These are phyloP conservation scores for Houttuynia cordata DNA, from an alignment of 164 flowering plant species.

Conservation along the genomic window DNA sequence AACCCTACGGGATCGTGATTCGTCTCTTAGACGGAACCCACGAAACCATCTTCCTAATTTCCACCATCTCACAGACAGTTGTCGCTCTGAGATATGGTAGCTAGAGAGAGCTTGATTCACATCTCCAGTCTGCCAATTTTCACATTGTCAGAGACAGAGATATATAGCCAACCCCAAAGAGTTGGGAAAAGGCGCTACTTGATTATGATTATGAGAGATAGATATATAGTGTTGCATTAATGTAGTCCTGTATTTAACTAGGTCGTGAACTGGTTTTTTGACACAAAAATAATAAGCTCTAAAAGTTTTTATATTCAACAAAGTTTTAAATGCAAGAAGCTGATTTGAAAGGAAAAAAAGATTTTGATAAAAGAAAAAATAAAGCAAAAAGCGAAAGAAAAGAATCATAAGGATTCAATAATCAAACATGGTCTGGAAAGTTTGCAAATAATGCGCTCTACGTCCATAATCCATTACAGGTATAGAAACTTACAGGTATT, in stretches of 20 bases:
- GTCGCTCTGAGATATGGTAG: slow-evolving; percentile 45
- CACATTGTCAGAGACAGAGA: neutral
- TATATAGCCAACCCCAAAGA: too few relatives aligned
- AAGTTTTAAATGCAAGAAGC: neutral
- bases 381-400: neutral
- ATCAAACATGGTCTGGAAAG: too few relatives aligned
- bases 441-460: neutral
- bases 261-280: too few relatives aligned
- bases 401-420: neutral
- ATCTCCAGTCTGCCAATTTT: slow-evolving; percentile 29
- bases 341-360: neutral
- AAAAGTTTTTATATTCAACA: too few relatives aligned
- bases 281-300: too few relatives aligned
- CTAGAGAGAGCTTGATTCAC: slow-evolving; percentile 35
- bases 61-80: slow-evolving; percentile 82
- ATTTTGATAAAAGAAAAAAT: neutral
- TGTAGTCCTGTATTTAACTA: neutral
- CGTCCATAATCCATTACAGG: neutral
- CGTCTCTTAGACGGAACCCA: slow-evolving; percentile 71
- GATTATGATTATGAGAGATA: too few relatives aligned
- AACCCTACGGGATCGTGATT: slow-evolving; percentile 32
- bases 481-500: slow-evolving; percentile 35
- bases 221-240: neutral
- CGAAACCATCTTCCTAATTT: slow-evolving; percentile 73
- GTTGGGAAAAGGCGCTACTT: too few relatives aligned